Evolutionary conservation across 441 rosid species (phyloP).

Genomic region (Arabidopsis hybrid): DNA sequence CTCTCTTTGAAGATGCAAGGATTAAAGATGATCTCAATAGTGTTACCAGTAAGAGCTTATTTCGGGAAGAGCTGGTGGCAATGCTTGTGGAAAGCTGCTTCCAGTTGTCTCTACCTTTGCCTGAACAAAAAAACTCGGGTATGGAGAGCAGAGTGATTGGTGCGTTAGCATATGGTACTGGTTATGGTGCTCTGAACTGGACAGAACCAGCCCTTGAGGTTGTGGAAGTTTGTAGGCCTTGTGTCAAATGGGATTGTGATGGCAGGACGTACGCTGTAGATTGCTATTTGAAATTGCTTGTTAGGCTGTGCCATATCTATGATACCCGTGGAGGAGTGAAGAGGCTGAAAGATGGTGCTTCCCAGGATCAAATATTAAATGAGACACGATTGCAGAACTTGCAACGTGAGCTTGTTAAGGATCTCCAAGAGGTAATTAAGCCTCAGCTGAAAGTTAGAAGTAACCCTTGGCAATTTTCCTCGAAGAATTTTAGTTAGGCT

Average conservation of each 20-base stretch:
- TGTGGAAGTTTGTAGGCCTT: conserved; percentile 98
- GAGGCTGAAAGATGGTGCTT: conserved; percentile 98
- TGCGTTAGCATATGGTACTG: conserved; percentile 99
- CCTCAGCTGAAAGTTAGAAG: conserved; percentile 18
- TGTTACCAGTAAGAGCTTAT: conserved; percentile 81
- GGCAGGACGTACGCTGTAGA: conserved; percentile 97
- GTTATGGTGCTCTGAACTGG: conserved; percentile 99
- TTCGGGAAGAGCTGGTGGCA: conserved; percentile 97
- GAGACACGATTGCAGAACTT: conserved; percentile 97
- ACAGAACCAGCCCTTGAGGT: conserved; percentile 98
- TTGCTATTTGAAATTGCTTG: conserved; percentile 96
- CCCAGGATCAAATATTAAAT: conserved; percentile 95
- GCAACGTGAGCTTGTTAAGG: conserved; percentile 92
- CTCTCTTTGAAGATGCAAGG: conserved; percentile 95
- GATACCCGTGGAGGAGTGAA: conserved; percentile 99
- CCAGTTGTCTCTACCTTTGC: conserved; percentile 95
- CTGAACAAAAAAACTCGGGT: conserved; percentile 89
- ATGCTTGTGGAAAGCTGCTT: conserved; percentile 99
- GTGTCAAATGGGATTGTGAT: conserved; percentile 99
- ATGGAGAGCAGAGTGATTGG: conserved; percentile 99
- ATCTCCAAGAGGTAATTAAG: conserved; percentile 83
- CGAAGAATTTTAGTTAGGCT: not conserved
- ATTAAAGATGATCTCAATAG: conserved; percentile 91
- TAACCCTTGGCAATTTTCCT: conserved; percentile 23
- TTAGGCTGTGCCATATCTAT: conserved; percentile 93